phyloP scores from a whole-genome alignment of 495 filamentous ascomycete genomes.

The Saxophila tyrrhenica region DNA sequence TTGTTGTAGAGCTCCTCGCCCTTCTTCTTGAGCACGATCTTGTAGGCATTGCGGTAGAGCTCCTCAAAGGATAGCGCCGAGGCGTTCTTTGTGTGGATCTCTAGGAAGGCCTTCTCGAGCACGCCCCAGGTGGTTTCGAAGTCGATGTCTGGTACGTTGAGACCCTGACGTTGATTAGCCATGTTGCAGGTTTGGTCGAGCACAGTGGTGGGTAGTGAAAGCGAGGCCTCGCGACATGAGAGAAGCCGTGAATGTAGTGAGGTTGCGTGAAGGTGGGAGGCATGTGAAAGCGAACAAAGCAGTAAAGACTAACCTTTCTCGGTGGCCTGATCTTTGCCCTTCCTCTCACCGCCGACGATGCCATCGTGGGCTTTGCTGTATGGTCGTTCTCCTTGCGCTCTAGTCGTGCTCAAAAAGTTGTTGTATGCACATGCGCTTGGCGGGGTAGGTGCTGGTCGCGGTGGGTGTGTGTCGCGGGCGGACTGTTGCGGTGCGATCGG shows the following conservation, averaged over 20 bases:
- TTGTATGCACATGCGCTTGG: not conserved
- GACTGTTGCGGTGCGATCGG: not conserved
- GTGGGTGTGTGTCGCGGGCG: not conserved
- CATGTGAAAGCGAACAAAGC: not conserved
- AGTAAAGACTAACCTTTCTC: constrained; percentile 12
- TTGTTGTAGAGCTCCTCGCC: constrained; percentile 72
- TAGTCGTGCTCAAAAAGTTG: not conserved
- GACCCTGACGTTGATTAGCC: constrained; percentile 34
- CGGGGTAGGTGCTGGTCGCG: not conserved
- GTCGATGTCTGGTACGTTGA: constrained; percentile 48
- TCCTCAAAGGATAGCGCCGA: constrained; percentile 88
- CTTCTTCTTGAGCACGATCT: constrained; percentile 79
- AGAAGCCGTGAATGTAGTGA: constrained; percentile 18
- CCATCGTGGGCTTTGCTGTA: not conserved
- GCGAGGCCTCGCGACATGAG: no score
- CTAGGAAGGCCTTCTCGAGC: constrained; percentile 58
- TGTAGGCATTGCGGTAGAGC: constrained; percentile 91
- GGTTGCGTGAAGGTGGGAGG: not conserved
- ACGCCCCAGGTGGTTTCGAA: constrained; percentile 74
- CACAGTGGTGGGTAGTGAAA: no score
- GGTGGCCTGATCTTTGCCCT: constrained; percentile 16
- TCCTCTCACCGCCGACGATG: constrained; percentile 2
- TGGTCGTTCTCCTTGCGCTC: not conserved
- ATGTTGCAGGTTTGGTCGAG: constrained; percentile 17
- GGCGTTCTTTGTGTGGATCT: constrained; percentile 89